phyloP scores from a whole-genome alignment of 139 green algal genomes.

The Marvania coccoides region DNA sequence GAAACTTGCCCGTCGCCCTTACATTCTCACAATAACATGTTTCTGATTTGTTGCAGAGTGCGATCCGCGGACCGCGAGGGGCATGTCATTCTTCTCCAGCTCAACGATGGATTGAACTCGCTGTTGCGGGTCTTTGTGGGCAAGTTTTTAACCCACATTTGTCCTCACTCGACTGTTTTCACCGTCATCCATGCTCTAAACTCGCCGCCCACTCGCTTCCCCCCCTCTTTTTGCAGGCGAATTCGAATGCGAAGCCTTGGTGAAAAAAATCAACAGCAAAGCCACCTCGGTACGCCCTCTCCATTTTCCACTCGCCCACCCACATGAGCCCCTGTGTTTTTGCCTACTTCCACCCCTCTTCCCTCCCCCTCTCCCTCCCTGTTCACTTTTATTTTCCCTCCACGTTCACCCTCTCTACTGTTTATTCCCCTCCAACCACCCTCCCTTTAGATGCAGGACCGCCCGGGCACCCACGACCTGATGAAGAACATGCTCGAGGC shows the following conservation, averaged over 20 bases:
- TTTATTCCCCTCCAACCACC: neutral
- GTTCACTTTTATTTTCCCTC: neutral
- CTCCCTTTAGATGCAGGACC: slow-evolving; percentile 15
- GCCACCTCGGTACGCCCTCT: neutral
- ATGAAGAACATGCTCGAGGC: slow-evolving; percentile 47
- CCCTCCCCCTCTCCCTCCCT: neutral
- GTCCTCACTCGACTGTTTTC: no score
- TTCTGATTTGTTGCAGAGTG: slow-evolving; percentile 11
- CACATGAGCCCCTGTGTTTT: slow-evolving; percentile 3
- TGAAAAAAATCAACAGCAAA: slow-evolving; percentile 41
- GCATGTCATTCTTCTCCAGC: slow-evolving; percentile 36
- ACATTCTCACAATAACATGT: no score
- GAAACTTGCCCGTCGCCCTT: no score
- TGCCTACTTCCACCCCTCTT: neutral
- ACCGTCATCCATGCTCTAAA: no score
- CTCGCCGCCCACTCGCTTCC: neutral
- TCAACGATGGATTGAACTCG: slow-evolving; percentile 28
- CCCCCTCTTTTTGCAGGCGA: slow-evolving; percentile 23
- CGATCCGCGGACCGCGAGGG: slow-evolving; percentile 20
- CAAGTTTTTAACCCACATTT: slow-evolving; percentile 7
- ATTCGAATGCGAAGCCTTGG: slow-evolving; percentile 35
- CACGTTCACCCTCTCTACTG: neutral
- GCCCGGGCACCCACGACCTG: slow-evolving; percentile 57
- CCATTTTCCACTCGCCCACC: neutral
- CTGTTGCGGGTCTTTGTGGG: slow-evolving; percentile 47